phyloP scores from a whole-genome alignment of 192 early-diverging fungal species.

The Coemansia nantahalensis region DNA sequence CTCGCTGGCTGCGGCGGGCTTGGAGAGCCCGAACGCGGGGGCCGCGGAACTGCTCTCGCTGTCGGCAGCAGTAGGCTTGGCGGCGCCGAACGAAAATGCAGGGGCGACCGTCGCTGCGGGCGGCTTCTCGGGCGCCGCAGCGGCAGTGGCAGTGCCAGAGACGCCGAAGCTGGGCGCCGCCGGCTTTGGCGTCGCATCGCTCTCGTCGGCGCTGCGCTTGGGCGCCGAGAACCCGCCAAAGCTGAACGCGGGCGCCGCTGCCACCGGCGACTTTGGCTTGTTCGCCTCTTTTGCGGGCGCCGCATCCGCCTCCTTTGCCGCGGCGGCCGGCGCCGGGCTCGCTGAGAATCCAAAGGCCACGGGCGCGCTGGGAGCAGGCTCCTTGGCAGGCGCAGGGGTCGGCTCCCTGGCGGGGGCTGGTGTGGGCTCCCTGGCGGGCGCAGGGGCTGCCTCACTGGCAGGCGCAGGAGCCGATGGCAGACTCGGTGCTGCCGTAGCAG shows the following conservation, averaged over 20 bases:
- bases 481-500: background rate
- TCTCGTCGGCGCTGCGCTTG: conserved; percentile 2
- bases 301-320: conserved; percentile 1
- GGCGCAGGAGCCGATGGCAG: background rate
- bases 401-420: too few species aligned
- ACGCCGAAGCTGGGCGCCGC: background rate
- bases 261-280: background rate
- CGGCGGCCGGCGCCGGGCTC: too few species aligned
- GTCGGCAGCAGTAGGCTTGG: too few species aligned
- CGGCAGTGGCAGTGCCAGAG: too few species aligned
- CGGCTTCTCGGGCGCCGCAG: too few species aligned
- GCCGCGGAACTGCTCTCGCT: too few species aligned
- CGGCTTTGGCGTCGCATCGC: background rate
- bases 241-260: conserved; percentile 1
- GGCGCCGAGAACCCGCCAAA: conserved; percentile 12
- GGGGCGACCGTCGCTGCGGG: too few species aligned
- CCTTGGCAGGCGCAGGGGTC: too few species aligned
- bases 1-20: conserved; percentile 2
- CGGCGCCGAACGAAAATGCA: too few species aligned
- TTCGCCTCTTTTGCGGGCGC: conserved; percentile 4
- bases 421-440: background rate
- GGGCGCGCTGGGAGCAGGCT: too few species aligned
- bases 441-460: background rate
- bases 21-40: too few species aligned
- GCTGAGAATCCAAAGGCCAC: too few species aligned